Percentiles rank a stretch among this genome's conserved stretches.
phyloP scores from a whole-genome alignment of 331 rosid species.

The Quercus tomentella region DNA sequence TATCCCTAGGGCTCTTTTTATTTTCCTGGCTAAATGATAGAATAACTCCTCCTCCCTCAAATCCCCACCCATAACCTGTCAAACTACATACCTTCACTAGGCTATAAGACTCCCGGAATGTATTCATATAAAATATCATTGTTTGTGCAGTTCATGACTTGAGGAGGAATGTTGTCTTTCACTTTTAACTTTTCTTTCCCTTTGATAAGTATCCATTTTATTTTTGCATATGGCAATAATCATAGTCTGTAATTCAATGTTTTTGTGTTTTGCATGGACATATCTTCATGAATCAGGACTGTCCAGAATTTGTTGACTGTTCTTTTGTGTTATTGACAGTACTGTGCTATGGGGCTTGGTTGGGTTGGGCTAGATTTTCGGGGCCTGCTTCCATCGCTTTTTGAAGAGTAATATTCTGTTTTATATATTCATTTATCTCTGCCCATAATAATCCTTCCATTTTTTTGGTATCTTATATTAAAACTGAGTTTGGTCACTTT shows the following conservation, averaged over 20 bases:
- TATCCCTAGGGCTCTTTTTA: too few relatives aligned
- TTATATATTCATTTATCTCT: constrained; percentile 10
- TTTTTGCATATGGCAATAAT: neutral
- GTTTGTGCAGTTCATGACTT: constrained; percentile 1
- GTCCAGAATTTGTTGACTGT: constrained; percentile 10
- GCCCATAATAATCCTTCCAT: neutral
- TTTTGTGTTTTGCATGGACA: neutral
- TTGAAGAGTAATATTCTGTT: constrained; percentile 66
- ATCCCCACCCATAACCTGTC: neutral
- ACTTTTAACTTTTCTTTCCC: neutral
- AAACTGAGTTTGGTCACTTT: constrained; percentile 29
- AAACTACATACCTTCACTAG: neutral
- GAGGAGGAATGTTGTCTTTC: neutral
- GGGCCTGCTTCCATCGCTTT: constrained; percentile 91
- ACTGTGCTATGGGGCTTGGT: constrained; percentile 99
- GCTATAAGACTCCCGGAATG: neutral
- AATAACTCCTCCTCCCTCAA: neutral
- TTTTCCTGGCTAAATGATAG: neutral
- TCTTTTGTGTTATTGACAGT: constrained; percentile 45
- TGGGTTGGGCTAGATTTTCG: constrained; percentile 99
- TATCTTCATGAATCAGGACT: neutral
- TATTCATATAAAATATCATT: neutral
- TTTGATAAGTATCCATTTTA: neutral
- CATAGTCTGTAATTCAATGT: too few relatives aligned
- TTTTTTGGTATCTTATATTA: constrained; percentile 1